Evolutionary conservation across 2,329 filamentous ascomycete species (phyloP), one percentile per base, ranked within the genome.

Genomic region (Colletotrichum filicis): DNA sequence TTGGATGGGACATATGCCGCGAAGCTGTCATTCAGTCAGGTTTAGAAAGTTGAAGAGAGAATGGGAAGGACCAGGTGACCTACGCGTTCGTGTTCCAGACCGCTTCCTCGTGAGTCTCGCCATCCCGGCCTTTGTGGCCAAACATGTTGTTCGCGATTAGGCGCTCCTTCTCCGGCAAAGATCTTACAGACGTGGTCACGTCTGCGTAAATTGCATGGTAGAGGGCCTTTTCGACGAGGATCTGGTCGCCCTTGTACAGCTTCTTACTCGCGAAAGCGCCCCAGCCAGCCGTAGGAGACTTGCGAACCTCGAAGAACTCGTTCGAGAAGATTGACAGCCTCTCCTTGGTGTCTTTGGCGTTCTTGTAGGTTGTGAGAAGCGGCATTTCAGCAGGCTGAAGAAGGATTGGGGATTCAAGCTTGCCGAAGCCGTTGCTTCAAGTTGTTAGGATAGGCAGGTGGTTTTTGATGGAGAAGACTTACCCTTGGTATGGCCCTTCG

Each of bases 1-100:
- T 22, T 49, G 19, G 7, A n/a, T 19, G 42, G 16, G 42, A 49
- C 7, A 49, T 22, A 22, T 6, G 42, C 8, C 19, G 42, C 19
- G 19, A 49, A 49, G 7, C 42, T 49, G 4, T 22, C 19, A 22
- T n/a, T 9, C 14, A 9, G 2, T 49, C 42, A 22, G 19, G 11
- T 19, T 19, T 16, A 22, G n/a, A 58, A 22, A 60, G 32, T 14
- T 2, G 37, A 42, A 16, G 35, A 5, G 5, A 3, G 42, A 35
- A 4, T 32, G 3, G 5, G 42, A 30, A 24, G 24, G 1, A 28
- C 46, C 42, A 14, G 12, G 12, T 7, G 32, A 79, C 85, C 78
- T 78, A 88, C 87, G 83, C 81, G 73, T 89, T 89, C 0, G 86
- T 86, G 26, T 77, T 78, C 79, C 84, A 85, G 24, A 87, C 82